Base-by-base conservation (phyloP, 768 basidiomycete genomes). In the Macrolepiota fuliginosa region DNA sequence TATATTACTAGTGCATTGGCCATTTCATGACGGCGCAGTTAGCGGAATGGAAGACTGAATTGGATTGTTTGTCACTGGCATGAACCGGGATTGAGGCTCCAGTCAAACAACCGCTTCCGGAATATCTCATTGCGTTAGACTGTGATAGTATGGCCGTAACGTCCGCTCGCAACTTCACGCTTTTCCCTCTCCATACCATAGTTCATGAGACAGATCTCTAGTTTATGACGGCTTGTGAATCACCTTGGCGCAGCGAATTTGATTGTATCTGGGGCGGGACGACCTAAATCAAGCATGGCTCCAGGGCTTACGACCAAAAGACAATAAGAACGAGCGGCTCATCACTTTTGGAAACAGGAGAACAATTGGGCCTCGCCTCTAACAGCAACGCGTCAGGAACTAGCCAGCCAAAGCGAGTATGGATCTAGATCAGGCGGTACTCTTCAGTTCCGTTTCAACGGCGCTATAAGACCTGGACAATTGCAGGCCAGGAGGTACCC, bases 271-370 rank as follows among this genome's bases (percentile, higher is more conserved):
- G 40, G n/a, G 19, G 40, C 40, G 53, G 53, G 53, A 24, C 29
- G 32, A 54, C 52, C 60, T 51, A 54, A 61, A 61, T 54, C 40
- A 46, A 54, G 46, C 35, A 61, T 49, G 52, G 36, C 59, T 54
- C 27, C 59, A 46, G 59, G 46, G 54, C 5, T 61, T 54, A 49
- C 59, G 60, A 57, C 47, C 51, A 42, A 45, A 62, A 62, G 62
- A 61, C 60, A 61, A 61, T 61, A 61, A 61, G 60, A 53, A 56
- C 52, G 64, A 57, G 57, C 57, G 62, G 64, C 58, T 61, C 60
- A 62, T 57, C 47, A 62, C 58, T 12, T 54, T 47, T 61, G 55
- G 58, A 54, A 40, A 65, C 56, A 53, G 49, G 51, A 59, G 53
- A 62, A 65, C 64, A 65, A 65, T 65, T 65, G 62, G 52, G 36